phyloP scores from a whole-genome alignment of 1,284 basidiomycete species.

The Ganoderma leucocontextum region DNA sequence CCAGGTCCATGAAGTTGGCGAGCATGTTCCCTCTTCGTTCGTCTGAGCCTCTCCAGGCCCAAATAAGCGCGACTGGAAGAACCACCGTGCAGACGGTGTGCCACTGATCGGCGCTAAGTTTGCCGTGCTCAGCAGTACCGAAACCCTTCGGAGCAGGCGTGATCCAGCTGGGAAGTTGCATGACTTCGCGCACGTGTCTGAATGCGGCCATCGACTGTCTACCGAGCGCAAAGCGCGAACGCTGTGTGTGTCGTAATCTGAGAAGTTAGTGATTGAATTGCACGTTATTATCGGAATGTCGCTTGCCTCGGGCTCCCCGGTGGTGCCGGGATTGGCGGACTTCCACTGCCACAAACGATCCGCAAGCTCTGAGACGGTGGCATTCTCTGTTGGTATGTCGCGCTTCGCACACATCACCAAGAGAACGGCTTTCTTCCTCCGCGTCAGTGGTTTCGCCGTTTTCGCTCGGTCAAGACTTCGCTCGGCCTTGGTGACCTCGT shows the following conservation, averaged over 20 bases:
- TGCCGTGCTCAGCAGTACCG: not conserved
- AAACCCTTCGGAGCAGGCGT: not conserved
- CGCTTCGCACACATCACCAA: not conserved
- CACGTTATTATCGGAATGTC: too few relatives aligned
- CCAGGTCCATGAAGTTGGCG: not conserved
- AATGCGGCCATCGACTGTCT: not conserved
- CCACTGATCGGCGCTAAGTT: not conserved
- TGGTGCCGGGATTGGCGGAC: too few relatives aligned
- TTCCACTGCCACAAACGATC: not conserved
- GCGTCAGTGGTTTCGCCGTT: not conserved
- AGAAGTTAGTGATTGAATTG: too few relatives aligned
- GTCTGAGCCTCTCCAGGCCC: not conserved
- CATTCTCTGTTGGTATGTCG: not conserved
- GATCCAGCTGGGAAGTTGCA: not conserved
- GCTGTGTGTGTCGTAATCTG: too few relatives aligned
- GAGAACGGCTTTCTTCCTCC: not conserved
- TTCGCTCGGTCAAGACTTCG: not conserved
- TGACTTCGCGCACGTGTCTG: not conserved
- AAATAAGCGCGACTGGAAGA: not conserved
- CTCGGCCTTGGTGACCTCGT: not conserved
- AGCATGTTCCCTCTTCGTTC: not conserved
- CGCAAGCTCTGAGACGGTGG: not conserved
- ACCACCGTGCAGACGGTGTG: not conserved
- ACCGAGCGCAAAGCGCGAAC: not conserved
- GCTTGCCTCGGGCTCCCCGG: too few relatives aligned